Conservation (phyloP, 805 yeast species). For the Starmerella vaccinii region DNA sequence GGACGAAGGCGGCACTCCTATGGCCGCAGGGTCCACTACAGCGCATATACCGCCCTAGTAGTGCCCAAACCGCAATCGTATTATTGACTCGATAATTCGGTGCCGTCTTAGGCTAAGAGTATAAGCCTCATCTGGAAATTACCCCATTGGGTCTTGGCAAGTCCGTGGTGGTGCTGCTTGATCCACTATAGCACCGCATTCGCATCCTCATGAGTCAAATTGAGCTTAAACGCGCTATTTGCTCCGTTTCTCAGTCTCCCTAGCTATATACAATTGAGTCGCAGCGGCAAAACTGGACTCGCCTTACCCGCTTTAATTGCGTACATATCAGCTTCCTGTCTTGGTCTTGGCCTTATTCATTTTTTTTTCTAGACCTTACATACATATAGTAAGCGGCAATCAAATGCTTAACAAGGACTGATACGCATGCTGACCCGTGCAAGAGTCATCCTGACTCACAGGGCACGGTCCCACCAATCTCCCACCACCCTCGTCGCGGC, state of each 20-base stretch:
- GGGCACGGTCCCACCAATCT: constrained; percentile 1
- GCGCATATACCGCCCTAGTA: neutral
- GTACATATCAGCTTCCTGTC: no score
- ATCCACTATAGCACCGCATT: no score
- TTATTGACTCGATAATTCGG: neutral
- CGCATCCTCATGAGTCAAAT: no score
- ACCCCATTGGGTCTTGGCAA: neutral
- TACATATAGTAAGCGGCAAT: neutral
- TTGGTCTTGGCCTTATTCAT: no score
- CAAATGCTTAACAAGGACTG: neutral
- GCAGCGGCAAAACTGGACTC: no score
- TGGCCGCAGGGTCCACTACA: neutral
- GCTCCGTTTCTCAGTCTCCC: no score
- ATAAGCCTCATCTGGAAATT: no score
- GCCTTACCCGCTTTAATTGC: no score
- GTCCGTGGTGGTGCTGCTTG: neutral
- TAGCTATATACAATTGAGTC: no score
- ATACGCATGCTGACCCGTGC: neutral
- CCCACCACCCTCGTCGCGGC: no score
- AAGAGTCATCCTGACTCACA: neutral
- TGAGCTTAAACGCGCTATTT: no score
- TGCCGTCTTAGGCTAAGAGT: neutral
- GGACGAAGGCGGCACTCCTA: neutral
- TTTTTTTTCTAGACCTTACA: neutral
- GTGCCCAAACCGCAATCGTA: constrained; percentile 7